Evolutionary conservation across 2,329 filamentous ascomycete genomes (phyloP).

Genomic region (Neofusicoccum laricinum): DNA sequence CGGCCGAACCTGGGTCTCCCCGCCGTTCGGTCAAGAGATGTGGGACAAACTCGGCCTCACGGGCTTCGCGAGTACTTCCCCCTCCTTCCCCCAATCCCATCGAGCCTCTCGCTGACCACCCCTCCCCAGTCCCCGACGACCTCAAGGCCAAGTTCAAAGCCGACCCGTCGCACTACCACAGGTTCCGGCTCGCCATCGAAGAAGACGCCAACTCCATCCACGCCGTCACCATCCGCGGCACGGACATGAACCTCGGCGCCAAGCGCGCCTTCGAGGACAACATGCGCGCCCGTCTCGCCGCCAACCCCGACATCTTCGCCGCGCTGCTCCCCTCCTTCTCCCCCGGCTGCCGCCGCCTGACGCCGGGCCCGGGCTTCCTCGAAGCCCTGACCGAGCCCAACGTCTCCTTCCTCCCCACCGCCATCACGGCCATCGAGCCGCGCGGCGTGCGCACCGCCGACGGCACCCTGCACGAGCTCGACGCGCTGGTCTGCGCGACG

Average conservation of each 20-base stretch:
- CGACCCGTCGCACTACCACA: conserved; percentile 31
- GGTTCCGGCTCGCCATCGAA: conserved; percentile 31
- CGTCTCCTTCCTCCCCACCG: conserved; percentile 34
- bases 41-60: conserved; percentile 35
- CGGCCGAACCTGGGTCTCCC: conserved; percentile 36
- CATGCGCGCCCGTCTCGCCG: conserved; percentile 39
- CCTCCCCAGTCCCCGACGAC: conserved; percentile 22
- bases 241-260: conserved; percentile 35
- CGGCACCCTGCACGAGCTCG: conserved; percentile 37
- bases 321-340: conserved; percentile 42
- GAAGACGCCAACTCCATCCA: conserved; percentile 33
- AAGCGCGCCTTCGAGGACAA: conserved; percentile 38
- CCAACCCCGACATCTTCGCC: conserved; percentile 40
- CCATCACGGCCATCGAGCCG: conserved; percentile 35
- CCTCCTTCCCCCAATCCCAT: not conserved
- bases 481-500: conserved; percentile 46
- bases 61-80: conserved; percentile 21
- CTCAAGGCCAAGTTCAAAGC: conserved; percentile 25
- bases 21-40: conserved; percentile 29
- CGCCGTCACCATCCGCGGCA: conserved; percentile 34
- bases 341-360: conserved; percentile 48
- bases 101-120: not conserved
- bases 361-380: conserved; percentile 52
- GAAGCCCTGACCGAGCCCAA: conserved; percentile 45
- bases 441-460: conserved; percentile 42